A percentile compares a stretch with the other conserved stretches of the same genome.
Evolutionary conservation across 768 basidiomycete species (phyloP).

Genomic region (Gloeopeniophorella convolvens): DNA sequence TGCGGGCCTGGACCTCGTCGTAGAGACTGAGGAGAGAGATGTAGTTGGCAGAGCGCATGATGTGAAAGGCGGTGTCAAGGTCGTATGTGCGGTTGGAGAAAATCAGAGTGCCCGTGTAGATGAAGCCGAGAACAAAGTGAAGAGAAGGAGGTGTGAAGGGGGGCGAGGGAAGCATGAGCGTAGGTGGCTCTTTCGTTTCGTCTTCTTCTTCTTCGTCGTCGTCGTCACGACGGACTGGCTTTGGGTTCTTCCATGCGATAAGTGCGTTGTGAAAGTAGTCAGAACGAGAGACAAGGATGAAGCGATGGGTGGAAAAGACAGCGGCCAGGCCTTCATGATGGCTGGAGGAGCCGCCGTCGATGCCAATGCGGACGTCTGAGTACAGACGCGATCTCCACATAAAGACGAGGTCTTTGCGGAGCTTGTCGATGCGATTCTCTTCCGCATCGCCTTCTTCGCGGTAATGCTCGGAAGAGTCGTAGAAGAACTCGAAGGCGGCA

Average conservation of each 20-base stretch:
- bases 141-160: slow-evolving; percentile 93
- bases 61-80: slow-evolving; percentile 84
- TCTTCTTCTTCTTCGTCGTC: slow-evolving; percentile 25
- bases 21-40: slow-evolving; percentile 68
- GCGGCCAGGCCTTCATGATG: slow-evolving; percentile 68
- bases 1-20: slow-evolving; percentile 73
- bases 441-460: slow-evolving; percentile 41
- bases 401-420: slow-evolving; percentile 89
- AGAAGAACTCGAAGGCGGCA: slow-evolving; percentile 82
- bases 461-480: slow-evolving; percentile 46
- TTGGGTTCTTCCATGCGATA: slow-evolving; percentile 51
- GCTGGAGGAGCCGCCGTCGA: slow-evolving; percentile 58
- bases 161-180: slow-evolving; percentile 74
- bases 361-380: slow-evolving; percentile 80
- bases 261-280: slow-evolving; percentile 83
- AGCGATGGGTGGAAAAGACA: slow-evolving; percentile 88
- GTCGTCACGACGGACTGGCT: slow-evolving; percentile 28
- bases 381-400: slow-evolving; percentile 97
- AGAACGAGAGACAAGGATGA: slow-evolving; percentile 84
- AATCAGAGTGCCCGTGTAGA: slow-evolving; percentile 90
- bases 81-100: slow-evolving; percentile 94
- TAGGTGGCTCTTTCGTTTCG: slow-evolving; percentile 41
- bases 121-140: slow-evolving; percentile 89
- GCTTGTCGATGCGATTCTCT: slow-evolving; percentile 68
- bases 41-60: slow-evolving; percentile 78